A percentile compares a stretch with the other conserved stretches of the same genome.
Conservation (phyloP, 1,284 basidiomycete genomes). For the Rhodotorula sp. region DNA sequence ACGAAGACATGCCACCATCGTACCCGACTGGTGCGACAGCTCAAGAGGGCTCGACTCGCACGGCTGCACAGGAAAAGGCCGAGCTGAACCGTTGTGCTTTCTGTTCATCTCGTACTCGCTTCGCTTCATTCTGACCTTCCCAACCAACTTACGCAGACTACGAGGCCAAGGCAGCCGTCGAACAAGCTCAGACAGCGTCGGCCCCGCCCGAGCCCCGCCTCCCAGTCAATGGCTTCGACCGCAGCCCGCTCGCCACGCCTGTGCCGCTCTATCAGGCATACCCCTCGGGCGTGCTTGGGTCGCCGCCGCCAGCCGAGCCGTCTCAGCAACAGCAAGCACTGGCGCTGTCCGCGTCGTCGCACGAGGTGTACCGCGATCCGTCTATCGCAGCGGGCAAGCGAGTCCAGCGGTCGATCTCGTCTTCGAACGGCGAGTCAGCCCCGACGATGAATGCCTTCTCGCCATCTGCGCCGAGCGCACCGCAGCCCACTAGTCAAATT, state of each 20-base stretch:
- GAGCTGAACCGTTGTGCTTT: slow-evolving; percentile 14
- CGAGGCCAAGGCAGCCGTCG: slow-evolving; percentile 23
- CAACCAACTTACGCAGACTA: slow-evolving; percentile 3
- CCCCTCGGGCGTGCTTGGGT: not conserved
- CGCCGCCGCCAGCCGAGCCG: not conserved
- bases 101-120: not conserved
- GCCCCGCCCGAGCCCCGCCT: slow-evolving; percentile 28
- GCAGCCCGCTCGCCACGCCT: not conserved
- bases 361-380: slow-evolving; percentile 9
- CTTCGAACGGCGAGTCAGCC: not conserved
- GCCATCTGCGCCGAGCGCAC: not conserved
- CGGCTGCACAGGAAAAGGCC: slow-evolving; percentile 20
- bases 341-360: not conserved
- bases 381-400: slow-evolving; percentile 20
- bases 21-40: slow-evolving; percentile 9
- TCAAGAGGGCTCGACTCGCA: not conserved
- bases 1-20: slow-evolving; percentile 8
- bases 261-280: not conserved
- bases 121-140: not conserved
- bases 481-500: not conserved
- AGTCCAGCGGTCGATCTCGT: slow-evolving; percentile 1
- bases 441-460: not conserved
- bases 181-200: not conserved
- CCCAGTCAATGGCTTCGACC: not conserved
- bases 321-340: not conserved